Base-by-base conservation (phyloP, 1,284 basidiomycete genomes). In the Microstroma glucosiphilum region DNA sequence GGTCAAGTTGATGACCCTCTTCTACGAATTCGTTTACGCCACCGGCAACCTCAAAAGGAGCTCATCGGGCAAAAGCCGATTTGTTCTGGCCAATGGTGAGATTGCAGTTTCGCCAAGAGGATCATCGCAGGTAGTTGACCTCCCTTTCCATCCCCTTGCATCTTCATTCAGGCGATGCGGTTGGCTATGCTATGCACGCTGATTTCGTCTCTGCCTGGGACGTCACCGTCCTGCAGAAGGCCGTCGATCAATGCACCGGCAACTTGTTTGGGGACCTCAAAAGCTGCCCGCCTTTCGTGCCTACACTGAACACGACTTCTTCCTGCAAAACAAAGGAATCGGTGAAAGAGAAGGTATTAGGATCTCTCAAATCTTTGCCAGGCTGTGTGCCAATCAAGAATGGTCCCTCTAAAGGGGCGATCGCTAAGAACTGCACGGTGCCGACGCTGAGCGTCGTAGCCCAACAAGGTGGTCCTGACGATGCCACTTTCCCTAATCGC, bases 201-300 rank as follows among this genome's bases (percentile, higher is more conserved):
- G 83, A 85, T 72, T 84, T 84, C 72, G 79, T 82, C 70, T 82
- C 81, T 21, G 77, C 71, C 12, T 80, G 79, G 79, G 68, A 80
- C 46, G 62, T 56, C 26, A 73, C 64, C 12, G 79, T 80, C 1
- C 76, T 84, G 15, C 83, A 85, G 70, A 79, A 80, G 43, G 83
- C 83, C 15, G 84, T 84, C 63, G 81, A 84, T 70, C 67, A 81
- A 23, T 85, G 84, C 76, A 80, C 83, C 68, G 80, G 81, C 58
- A 76, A 80, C 21, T 37, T 73, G 66, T 69, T 68, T 7, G 79
- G 78, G 40, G 74, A 81, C 17, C 81, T 83, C 1, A 81, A 82
- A 57, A 80, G 82, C 2, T 85, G 84, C 37, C 58, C 69, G 19
- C 70, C 70, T 6, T 58, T 72, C 30, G 58, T 51, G 3, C 12